Percentiles rank a stretch among this genome's conserved stretches.
phyloP scores from a whole-genome alignment of 148 eudicot species.

The Arctostaphylos glauca region DNA sequence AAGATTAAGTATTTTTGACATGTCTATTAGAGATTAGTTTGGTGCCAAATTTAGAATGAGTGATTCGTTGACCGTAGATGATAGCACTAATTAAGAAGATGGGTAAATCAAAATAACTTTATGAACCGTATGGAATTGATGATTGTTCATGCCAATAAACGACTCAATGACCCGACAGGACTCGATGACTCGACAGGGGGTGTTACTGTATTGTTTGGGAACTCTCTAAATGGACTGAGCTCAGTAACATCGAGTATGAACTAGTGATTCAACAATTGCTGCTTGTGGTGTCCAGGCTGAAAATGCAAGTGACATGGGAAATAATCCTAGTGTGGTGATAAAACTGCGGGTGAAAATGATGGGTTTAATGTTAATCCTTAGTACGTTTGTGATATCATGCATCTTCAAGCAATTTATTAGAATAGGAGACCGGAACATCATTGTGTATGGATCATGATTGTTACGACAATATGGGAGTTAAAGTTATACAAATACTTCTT shows the following conservation, averaged over 20 bases:
- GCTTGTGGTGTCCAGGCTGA: slow-evolving; percentile 26
- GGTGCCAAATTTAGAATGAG: too few species aligned
- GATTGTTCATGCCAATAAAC: slow-evolving; percentile 43
- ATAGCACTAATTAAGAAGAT: too few species aligned
- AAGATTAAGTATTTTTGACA: too few species aligned
- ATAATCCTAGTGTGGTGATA: not conserved
- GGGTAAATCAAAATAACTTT: too few species aligned
- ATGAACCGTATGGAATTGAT: slow-evolving; percentile 30
- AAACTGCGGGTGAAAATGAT: not conserved
- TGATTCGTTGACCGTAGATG: too few species aligned
- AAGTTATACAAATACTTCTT: not conserved
- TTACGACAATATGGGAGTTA: not conserved
- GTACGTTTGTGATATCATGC: not conserved
- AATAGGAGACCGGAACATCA: not conserved
- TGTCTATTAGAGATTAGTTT: too few species aligned
- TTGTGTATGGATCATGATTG: not conserved
- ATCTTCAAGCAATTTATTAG: not conserved
- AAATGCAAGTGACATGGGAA: not conserved
- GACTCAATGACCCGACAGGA: slow-evolving; percentile 58
- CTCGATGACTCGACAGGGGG: too few species aligned
- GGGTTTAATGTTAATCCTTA: not conserved
- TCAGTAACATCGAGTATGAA: slow-evolving; percentile 31
- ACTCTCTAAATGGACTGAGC: slow-evolving; percentile 28
- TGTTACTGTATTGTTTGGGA: slow-evolving; percentile 34
- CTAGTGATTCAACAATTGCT: slow-evolving; percentile 42